Base-by-base conservation (phyloP, 2,329 filamentous ascomycete genomes). In the Trichophyton verrucosum region DNA sequence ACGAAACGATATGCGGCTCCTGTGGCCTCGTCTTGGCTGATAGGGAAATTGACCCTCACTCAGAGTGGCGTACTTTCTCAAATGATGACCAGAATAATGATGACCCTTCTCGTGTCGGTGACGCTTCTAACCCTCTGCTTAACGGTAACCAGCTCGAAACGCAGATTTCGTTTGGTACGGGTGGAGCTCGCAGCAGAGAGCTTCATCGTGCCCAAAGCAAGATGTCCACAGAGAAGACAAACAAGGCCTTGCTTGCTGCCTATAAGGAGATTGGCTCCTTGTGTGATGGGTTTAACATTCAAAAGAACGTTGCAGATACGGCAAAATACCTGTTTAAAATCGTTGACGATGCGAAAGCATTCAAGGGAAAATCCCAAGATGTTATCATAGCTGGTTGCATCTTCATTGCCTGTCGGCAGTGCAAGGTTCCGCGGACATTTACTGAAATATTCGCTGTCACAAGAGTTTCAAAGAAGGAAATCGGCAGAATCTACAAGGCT, bases 61-160 rank as follows among this genome's bases (percentile, higher is more conserved):
- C 91, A 56, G 94, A 99, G 77, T 99, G 94, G 94, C 89, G 94
- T 72, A 99, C 94, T 0, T 99, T 99, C 77, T 91, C 91, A 71
- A 97, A 97, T 72, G 94, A 99, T 71, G 95, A 99, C 72, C 90
- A 96, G 74, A 90, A 89, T 70, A 91, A 89, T 70, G 95, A 97
- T 68, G 94, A 99, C 67, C 94, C 95, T 3, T 96, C 91, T 62
- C 94, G 94, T 90, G 92, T 99, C 66, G 94, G 94, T 78, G 94
- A 97, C 68, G 89, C 88, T 4, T 86, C 87, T 63, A 96, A 97
- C 71, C 87, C 89, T 60, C 85, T 99, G 49, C 82, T 96, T 61
- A 91, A 95, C 69, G 91, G 91, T 61, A 87, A 90, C 65, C 91
- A 96, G 76, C 85, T 96, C 53, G 85, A 91, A 70, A 96, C 91